Conservation (phyloP, 2,329 filamentous ascomycete species). For the Lecanicillium sp. region DNA sequence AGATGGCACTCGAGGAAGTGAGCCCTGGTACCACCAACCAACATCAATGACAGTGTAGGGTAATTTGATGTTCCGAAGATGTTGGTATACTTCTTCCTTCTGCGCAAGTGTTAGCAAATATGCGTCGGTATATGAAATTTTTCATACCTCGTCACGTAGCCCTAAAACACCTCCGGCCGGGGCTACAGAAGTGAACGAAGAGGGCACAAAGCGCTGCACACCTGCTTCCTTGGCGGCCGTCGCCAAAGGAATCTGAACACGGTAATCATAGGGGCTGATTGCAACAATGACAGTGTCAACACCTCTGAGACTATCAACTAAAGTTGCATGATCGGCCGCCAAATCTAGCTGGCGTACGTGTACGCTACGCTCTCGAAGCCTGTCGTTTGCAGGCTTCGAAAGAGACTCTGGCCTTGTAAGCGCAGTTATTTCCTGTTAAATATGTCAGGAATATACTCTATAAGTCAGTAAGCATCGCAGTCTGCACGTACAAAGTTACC, state of each 20-base stretch:
- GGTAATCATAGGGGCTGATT: slow-evolving; percentile 25
- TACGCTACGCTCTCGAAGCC: slow-evolving; percentile 33
- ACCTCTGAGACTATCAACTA: slow-evolving; percentile 31
- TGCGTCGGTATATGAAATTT: too few relatives aligned
- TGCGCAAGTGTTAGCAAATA: slow-evolving; percentile 1
- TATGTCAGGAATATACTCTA: too few relatives aligned
- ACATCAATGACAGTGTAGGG: slow-evolving; percentile 51
- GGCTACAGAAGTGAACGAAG: slow-evolving; percentile 37
- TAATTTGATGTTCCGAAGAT: slow-evolving; percentile 37
- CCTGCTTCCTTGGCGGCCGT: slow-evolving; percentile 40
- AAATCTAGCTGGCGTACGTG: slow-evolving; percentile 35
- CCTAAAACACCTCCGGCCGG: slow-evolving; percentile 26
- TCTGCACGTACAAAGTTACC: slow-evolving; percentile 19
- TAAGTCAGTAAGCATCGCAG: too few relatives aligned
- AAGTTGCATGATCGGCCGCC: slow-evolving; percentile 27
- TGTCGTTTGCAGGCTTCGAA: slow-evolving; percentile 34
- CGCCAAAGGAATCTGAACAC: slow-evolving; percentile 36
- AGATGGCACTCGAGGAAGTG: slow-evolving; percentile 19
- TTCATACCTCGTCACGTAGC: slow-evolving; percentile 14
- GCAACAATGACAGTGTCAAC: slow-evolving; percentile 38
- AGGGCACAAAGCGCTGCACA: slow-evolving; percentile 44
- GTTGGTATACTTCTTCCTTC: slow-evolving; percentile 44
- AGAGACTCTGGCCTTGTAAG: slow-evolving; percentile 37
- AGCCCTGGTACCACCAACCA: slow-evolving; percentile 50
- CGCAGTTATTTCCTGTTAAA: slow-evolving; percentile 38